These are phyloP conservation scores for Phialophora verrucosa DNA, from an alignment of 2,329 filamentous ascomycete genomes.

Conservation along the genomic window DNA sequence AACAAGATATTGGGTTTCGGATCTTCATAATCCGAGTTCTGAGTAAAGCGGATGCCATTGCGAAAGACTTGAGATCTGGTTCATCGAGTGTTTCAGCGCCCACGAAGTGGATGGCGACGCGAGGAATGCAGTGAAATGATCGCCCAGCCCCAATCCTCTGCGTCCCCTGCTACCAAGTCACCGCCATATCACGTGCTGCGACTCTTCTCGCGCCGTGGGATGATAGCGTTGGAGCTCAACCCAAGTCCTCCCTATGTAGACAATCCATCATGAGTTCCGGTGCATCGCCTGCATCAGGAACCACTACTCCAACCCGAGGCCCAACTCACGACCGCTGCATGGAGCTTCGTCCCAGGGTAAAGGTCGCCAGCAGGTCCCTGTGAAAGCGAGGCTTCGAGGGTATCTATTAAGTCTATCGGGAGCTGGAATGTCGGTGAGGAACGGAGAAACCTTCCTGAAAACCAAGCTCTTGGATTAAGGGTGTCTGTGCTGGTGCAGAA, in stretches of 20 bases:
- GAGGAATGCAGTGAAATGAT: background rate
- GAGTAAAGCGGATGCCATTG: background rate
- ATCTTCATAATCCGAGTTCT: constrained; percentile 1
- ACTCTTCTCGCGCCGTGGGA: background rate
- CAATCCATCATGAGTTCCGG: background rate
- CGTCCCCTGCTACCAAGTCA: background rate
- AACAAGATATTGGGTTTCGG: background rate
- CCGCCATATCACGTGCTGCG: background rate
- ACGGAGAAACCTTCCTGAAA: background rate
- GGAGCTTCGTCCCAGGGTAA: background rate
- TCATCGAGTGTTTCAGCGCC: constrained; percentile 6
- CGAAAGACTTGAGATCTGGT: constrained; percentile 1
- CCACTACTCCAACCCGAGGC: background rate
- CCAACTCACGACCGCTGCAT: background rate
- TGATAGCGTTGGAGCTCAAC: background rate
- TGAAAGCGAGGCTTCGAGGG: background rate
- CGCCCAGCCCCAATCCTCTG: background rate
- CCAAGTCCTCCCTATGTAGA: background rate
- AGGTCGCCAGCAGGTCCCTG: background rate
- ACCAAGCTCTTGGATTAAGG: background rate
- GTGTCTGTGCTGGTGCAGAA: background rate
- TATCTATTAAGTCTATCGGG: background rate
- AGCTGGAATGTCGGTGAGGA: background rate
- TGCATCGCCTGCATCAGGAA: background rate
- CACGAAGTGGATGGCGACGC: background rate